Evolutionary conservation across 2,329 filamentous ascomycete genomes (phyloP), one percentile per base, ranked within the genome.

Genomic region (Dothistroma septosporum): DNA sequence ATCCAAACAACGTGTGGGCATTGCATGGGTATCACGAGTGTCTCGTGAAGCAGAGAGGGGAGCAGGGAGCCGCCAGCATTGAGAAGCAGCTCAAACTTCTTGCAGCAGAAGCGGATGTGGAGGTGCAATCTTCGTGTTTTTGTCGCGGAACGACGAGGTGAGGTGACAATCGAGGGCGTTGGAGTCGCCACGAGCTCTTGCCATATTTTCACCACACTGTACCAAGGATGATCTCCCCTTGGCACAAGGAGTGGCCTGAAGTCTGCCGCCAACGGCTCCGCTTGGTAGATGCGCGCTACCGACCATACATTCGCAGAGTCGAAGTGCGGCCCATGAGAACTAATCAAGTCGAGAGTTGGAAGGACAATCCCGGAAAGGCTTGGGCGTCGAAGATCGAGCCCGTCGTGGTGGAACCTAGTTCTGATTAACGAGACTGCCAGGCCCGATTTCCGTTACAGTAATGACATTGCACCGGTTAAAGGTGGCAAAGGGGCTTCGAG

Each of bases 1-100:
- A 91, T 73, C 86, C 83, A 7, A 87, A 87, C 53, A 92, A 92
- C 64, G 84, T 92, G 0, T 92, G 89, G 89, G 83, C 87, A 4
- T 73, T 92, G 62, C 87, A 90, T 66, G 89, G 89, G 0, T 88
- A 86, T 64, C 82, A 90, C 64, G 89, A 92, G 74, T 90, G 89
- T 69, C 70, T 91, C 85, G 86, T 55, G n/a, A 69, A 82, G 80
- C 0, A 61, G 21, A 63, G 24, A 9, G 11, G 79, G 14, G 68
- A 58, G 1, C 76, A 72, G 0, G 82, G 85, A 68, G 82, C 81
- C 6, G 69, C 67, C 4, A 75, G 80, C n/a, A 69, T 85, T 16
- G 68, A 75, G 61, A 73, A 78, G 63, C 79, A 83, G 71, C 69
- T 89, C 64, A 77, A 77, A 61, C 63, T 80, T 59, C 83, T 84